These are phyloP conservation scores for Scheffersomyces segobiensis DNA, from an alignment of 1,139 yeast species.

Conservation along the genomic window DNA sequence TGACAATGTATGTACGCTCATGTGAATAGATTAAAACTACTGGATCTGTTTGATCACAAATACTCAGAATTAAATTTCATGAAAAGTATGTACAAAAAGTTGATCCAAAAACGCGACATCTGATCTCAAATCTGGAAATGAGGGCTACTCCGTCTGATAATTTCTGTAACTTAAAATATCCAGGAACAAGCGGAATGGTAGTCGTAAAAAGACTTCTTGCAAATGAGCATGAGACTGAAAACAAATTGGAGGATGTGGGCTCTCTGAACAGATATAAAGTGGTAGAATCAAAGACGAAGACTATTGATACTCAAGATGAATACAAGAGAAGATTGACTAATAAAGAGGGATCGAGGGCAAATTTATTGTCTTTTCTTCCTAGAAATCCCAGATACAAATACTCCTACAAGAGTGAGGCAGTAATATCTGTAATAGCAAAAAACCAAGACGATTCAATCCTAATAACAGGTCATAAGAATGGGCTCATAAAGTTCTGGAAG, in stretches of 20 bases:
- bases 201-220: background rate
- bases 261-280: background rate
- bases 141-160: background rate
- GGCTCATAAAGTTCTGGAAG: constrained; percentile 44
- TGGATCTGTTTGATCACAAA: background rate
- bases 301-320: background rate
- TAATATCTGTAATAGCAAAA: constrained; percentile 8
- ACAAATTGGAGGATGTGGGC: background rate
- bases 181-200: background rate
- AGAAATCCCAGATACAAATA: constrained; percentile 8
- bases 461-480: constrained; percentile 39
- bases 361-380: background rate
- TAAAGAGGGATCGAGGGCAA: background rate
- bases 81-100: background rate
- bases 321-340: background rate
- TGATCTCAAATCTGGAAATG: background rate
- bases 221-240: background rate
- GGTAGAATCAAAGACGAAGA: background rate
- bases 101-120: background rate
- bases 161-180: background rate
- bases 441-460: constrained; percentile 17
- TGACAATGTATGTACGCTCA: background rate
- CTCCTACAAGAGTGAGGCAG: constrained; percentile 10
- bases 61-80: background rate
- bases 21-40: background rate